Percentiles rank a stretch among this genome's conserved stretches.
phyloP scores from a whole-genome alignment of 805 yeast genomes.

The Candida yuanshanica region DNA sequence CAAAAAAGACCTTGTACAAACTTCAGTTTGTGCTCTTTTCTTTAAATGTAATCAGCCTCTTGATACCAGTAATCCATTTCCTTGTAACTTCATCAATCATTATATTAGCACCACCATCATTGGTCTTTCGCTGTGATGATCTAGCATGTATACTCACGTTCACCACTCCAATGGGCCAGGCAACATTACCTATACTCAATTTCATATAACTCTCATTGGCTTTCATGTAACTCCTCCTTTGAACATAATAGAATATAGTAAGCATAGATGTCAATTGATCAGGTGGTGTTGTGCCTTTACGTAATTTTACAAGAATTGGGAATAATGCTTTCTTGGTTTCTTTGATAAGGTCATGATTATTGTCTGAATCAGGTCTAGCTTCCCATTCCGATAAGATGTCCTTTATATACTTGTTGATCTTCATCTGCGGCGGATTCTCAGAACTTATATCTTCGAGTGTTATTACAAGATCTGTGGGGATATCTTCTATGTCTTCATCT shows the following conservation, averaged over 20 bases:
- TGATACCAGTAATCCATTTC: slow-evolving; percentile 69
- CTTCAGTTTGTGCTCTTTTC: slow-evolving; percentile 12
- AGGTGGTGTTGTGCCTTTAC: slow-evolving; percentile 33
- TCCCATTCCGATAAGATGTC: slow-evolving; percentile 34
- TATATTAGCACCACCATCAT: slow-evolving; percentile 59
- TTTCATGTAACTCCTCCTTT: slow-evolving; percentile 39
- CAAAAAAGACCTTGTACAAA: no score
- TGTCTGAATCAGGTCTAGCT: slow-evolving; percentile 18
- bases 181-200: slow-evolving; percentile 78
- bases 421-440: slow-evolving; percentile 13
- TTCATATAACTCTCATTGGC: slow-evolving; percentile 70
- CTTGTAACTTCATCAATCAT: slow-evolving; percentile 75
- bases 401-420: slow-evolving; percentile 25
- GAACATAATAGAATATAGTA: slow-evolving; percentile 58
- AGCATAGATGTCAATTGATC: slow-evolving; percentile 49
- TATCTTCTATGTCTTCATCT: not conserved
- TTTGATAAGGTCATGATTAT: slow-evolving; percentile 16
- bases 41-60: slow-evolving; percentile 59
- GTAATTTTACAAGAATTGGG: slow-evolving; percentile 49
- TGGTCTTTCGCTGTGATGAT: slow-evolving; percentile 53
- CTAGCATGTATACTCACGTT: slow-evolving; percentile 78
- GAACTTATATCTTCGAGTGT: slow-evolving; percentile 14
- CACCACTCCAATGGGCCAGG: slow-evolving; percentile 88
- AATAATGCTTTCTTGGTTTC: slow-evolving; percentile 46
- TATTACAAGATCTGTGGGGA: slow-evolving; percentile 13